Percentiles rank a stretch among this genome's conserved stretches.
phyloP scores from a whole-genome alignment of 2,329 filamentous ascomycete species.

The Akanthomyces uredinophilus region DNA sequence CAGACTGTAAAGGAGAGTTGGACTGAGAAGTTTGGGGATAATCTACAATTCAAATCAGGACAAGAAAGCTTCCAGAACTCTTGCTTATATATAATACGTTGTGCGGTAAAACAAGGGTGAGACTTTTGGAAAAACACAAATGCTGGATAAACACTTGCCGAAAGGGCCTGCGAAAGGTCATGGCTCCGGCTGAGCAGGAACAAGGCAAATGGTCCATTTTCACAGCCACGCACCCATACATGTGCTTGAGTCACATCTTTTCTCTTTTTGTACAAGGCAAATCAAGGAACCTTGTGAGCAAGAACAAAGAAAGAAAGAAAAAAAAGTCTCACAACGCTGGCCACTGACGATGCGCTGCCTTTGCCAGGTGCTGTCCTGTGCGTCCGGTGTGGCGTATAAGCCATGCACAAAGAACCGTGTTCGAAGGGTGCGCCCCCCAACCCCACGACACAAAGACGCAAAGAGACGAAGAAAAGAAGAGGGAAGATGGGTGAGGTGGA shows the following conservation, averaged over 20 bases:
- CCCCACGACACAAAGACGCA: not conserved
- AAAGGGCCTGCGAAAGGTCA: not conserved
- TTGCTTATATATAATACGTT: not conserved
- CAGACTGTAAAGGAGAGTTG: too few species aligned
- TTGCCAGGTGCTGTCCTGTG: conserved; percentile 4
- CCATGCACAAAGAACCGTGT: not conserved
- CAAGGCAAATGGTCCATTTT: not conserved
- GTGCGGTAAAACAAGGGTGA: not conserved
- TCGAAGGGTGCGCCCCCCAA: not conserved
- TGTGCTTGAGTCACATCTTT: not conserved
- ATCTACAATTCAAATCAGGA: not conserved
- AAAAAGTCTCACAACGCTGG: not conserved
- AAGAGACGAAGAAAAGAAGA: not conserved
- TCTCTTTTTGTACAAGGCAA: not conserved
- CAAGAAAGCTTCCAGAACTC: not conserved
- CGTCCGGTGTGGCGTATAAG: conserved; percentile 10
- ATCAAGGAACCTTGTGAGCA: not conserved
- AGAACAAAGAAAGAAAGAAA: conserved; percentile 6
- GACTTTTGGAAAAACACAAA: not conserved
- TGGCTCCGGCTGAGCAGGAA: not conserved
- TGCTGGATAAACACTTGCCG: not conserved
- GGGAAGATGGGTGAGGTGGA: too few species aligned
- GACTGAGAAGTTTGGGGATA: not conserved
- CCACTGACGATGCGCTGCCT: not conserved
- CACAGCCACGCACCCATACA: not conserved